Conservation (phyloP, 352 stramenopile species). For the Globisporangium nagaii region DNA sequence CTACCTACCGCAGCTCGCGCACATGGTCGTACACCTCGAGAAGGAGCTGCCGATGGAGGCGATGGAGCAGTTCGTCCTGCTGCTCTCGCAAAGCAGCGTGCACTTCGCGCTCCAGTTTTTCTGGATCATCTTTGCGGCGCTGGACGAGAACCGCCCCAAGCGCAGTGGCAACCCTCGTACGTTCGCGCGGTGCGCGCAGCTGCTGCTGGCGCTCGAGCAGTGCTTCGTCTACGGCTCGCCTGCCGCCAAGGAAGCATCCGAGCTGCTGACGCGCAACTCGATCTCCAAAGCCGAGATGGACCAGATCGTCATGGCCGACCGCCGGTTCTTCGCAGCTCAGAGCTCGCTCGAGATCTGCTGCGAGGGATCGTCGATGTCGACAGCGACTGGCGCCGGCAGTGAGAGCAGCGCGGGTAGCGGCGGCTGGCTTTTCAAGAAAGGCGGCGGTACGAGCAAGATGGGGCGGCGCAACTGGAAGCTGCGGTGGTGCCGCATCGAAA, state of each 20-base stretch:
- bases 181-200: conserved; percentile 61
- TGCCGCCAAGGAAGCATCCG: conserved; percentile 36
- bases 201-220: conserved; percentile 75
- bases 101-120: conserved; percentile 84
- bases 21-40: conserved; percentile 82
- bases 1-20: conserved; percentile 71
- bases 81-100: conserved; percentile 68
- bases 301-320: conserved; percentile 61
- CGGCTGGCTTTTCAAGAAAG: conserved; percentile 81
- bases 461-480: conserved; percentile 71
- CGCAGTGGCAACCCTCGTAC: conserved; percentile 53
- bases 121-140: conserved; percentile 74
- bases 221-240: conserved; percentile 77
- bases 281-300: conserved; percentile 72
- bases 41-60: conserved; percentile 67
- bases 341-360: conserved; percentile 23
- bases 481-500: conserved; percentile 75
- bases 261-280: conserved; percentile 53
- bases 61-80: conserved; percentile 77
- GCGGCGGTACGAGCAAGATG: conserved; percentile 66
- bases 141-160: conserved; percentile 80
- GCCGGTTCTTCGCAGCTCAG: conserved; percentile 68
- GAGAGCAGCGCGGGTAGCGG: not conserved
- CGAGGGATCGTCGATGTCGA: conserved; percentile 1
- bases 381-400: conserved; percentile 4